phyloP scores from a whole-genome alignment of 1,284 basidiomycete species.

The Singerocomus inundabilis region DNA sequence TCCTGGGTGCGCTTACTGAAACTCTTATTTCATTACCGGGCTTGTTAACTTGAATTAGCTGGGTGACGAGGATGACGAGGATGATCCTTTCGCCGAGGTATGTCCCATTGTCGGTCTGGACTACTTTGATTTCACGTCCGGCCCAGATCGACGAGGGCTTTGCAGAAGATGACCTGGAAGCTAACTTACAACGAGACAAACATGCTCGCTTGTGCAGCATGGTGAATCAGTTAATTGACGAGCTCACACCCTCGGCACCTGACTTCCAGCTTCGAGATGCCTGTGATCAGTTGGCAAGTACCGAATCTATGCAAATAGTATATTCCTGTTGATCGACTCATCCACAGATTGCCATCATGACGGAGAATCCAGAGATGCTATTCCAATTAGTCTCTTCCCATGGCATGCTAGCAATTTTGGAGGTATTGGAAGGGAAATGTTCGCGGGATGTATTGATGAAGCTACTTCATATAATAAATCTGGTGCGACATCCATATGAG shows the following conservation, averaged over 20 bases:
- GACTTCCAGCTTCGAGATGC: constrained; percentile 80
- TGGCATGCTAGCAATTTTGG: constrained; percentile 92
- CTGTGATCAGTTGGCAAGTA: constrained; percentile 82
- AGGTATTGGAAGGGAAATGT: constrained; percentile 83
- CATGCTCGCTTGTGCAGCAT: constrained; percentile 80
- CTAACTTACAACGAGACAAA: constrained; percentile 88
- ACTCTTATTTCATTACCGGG: constrained; percentile 3
- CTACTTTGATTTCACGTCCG: constrained; percentile 5
- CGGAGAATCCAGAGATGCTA: constrained; percentile 87
- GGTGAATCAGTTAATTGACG: constrained; percentile 84
- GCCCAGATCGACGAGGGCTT: constrained; percentile 86
- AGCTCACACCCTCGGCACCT: constrained; percentile 76
- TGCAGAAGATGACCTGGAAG: constrained; percentile 83
- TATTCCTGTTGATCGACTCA: not conserved
- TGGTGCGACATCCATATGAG: constrained; percentile 48
- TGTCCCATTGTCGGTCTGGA: constrained; percentile 10
- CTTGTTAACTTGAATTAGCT: constrained; percentile 42
- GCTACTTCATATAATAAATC: constrained; percentile 86
- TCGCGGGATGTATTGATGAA: constrained; percentile 84
- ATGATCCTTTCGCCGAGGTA: constrained; percentile 93
- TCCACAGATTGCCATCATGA: constrained; percentile 70
- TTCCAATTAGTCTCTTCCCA: constrained; percentile 87
- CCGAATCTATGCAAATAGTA: not conserved
- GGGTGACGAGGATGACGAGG: constrained; percentile 82
- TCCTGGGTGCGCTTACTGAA: constrained; percentile 65